phyloP scores from a whole-genome alignment of 2,329 filamentous ascomycete species.

The Xylariaceae sp. region DNA sequence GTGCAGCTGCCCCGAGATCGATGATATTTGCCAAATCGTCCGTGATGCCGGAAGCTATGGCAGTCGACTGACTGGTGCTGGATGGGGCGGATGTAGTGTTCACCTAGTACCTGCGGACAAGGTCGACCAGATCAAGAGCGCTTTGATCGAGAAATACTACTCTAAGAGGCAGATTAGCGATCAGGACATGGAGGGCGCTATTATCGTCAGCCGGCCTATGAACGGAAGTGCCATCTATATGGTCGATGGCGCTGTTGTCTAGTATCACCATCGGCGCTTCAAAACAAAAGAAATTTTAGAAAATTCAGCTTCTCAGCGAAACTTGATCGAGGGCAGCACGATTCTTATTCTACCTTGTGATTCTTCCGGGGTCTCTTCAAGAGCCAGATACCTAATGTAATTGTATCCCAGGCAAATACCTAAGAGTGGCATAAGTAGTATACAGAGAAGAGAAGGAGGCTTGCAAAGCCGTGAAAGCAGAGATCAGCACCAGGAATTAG shows the following conservation, averaged over 20 bases:
- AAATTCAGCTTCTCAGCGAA: too few species aligned
- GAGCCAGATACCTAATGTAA: too few species aligned
- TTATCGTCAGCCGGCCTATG: constrained; percentile 86
- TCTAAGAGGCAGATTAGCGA: constrained; percentile 59
- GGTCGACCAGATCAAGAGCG: constrained; percentile 71
- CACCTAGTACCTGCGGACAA: constrained; percentile 84
- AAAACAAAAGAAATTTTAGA: too few species aligned
- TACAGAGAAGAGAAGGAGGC: too few species aligned
- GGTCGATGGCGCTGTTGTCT: constrained; percentile 23
- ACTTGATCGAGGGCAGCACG: too few species aligned
- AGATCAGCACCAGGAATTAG: too few species aligned
- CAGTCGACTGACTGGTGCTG: constrained; percentile 83
- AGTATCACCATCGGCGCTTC: not conserved
- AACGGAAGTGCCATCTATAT: constrained; percentile 60
- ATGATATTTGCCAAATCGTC: constrained; percentile 79
- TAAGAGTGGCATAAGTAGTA: too few species aligned
- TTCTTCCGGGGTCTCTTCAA: too few species aligned
- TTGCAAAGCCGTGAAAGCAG: too few species aligned
- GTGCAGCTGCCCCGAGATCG: constrained; percentile 89
- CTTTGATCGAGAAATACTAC: constrained; percentile 81
- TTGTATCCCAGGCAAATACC: too few species aligned
- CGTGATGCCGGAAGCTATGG: constrained; percentile 76
- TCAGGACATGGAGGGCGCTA: constrained; percentile 72
- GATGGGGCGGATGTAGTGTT: constrained; percentile 95
- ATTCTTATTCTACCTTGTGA: too few species aligned